Evolutionary conservation across 106 monocot species (phyloP), one percentile per base, ranked within the genome.

Genomic region (Xerophyta viscosa): DNA sequence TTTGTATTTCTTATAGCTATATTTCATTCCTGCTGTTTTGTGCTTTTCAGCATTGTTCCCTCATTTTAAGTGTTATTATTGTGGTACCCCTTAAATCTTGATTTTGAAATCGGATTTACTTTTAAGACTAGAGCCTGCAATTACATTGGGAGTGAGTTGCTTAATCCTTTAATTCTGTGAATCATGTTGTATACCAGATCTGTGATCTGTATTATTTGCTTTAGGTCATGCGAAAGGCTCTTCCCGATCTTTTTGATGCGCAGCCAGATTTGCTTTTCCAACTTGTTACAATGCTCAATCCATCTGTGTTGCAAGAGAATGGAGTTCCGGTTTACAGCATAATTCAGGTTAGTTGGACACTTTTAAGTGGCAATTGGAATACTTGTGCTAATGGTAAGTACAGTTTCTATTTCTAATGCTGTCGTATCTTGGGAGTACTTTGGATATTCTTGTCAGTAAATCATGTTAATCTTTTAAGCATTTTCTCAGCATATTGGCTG

Each of bases 181-280:
- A n/a, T n/a, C n/a, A n/a, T n/a, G n/a, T n/a, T n/a, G n/a, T n/a
- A n/a, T n/a, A n/a, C n/a, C n/a, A n/a, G n/a, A n/a, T n/a, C n/a
- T n/a, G n/a, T n/a, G n/a, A n/a, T n/a, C n/a, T n/a, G n/a, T n/a
- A n/a, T n/a, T 14, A 14, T 20, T 0, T 43, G 27, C 39, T 25
- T 23, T 58, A 88, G 88, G 89, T 84, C 41, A 89, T 89, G 89
- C 65, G 71, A 52, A 80, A 65, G 28, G 70, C 72, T 41, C 70
- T 89, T 41, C 89, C 89, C 20, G 89, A 89, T 68, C 52, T 89
- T 30, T 89, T 89, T 80, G 89, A 84, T 44, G 80, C 76, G 23
- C 89, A 89, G 24, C 84, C 89, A 27, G 89, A 84, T 62, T 73
- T 89, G 66, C 80, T 89, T 24, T 84, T 84, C 63, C 84, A 89